A percentile compares a stretch with the other conserved stretches of the same genome.
These are phyloP conservation scores for Phytophthora citricola DNA, from an alignment of 352 stramenopile species.

Conservation along the genomic window DNA sequence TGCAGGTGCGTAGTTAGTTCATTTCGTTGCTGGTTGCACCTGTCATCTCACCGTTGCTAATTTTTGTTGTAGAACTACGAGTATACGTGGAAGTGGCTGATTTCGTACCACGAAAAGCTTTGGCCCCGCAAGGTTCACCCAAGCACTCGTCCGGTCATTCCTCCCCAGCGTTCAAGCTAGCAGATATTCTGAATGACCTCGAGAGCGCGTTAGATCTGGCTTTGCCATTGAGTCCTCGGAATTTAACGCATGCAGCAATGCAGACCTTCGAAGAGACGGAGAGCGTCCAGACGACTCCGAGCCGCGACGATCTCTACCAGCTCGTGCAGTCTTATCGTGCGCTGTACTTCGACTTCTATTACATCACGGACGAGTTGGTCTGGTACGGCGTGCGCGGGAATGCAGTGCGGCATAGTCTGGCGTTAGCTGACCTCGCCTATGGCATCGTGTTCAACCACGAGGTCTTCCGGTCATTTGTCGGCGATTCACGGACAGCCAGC, in stretches of 20 bases:
- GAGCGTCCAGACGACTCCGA: slow-evolving; percentile 18
- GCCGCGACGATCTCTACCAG: slow-evolving; percentile 61
- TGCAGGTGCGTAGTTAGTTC: slow-evolving; percentile 55
- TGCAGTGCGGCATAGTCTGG: slow-evolving; percentile 81
- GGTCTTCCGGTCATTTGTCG: slow-evolving; percentile 77
- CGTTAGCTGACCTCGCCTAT: slow-evolving; percentile 84
- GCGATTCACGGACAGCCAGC: slow-evolving; percentile 20
- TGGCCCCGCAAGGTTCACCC: slow-evolving; percentile 25
- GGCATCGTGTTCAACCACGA: slow-evolving; percentile 88
- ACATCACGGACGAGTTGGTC: slow-evolving; percentile 90
- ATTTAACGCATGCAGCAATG: slow-evolving; percentile 37
- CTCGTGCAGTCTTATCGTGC: slow-evolving; percentile 82
- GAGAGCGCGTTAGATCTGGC: slow-evolving; percentile 71
- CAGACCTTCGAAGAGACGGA: slow-evolving; percentile 50
- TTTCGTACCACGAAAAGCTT: slow-evolving; percentile 64
- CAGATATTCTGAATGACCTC: slow-evolving; percentile 65
- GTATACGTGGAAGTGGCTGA: slow-evolving; percentile 77
- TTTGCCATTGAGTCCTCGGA: slow-evolving; percentile 73
- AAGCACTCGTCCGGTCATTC: slow-evolving; percentile 33
- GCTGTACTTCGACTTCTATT: slow-evolving; percentile 92
- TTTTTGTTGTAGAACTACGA: slow-evolving; percentile 67
- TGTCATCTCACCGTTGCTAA: slow-evolving; percentile 6
- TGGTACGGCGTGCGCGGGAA: slow-evolving; percentile 89
- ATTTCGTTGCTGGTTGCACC: not conserved
- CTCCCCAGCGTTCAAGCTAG: slow-evolving; percentile 40